Conservation (phyloP, 345 rosid genomes). For the Passiflora organensis region DNA sequence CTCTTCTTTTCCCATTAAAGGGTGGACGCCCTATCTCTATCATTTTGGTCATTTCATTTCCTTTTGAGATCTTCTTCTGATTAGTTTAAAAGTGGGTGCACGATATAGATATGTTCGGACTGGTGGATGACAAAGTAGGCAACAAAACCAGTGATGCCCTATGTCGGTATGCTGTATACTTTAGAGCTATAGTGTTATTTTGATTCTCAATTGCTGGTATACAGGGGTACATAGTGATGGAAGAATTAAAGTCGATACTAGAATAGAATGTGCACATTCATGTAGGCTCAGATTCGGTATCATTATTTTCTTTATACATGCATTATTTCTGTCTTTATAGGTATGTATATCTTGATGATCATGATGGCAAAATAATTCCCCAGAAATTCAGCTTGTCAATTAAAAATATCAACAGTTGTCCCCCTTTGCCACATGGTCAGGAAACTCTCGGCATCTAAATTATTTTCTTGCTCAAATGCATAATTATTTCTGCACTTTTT, state of each 20-base stretch:
- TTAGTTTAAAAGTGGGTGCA: neutral
- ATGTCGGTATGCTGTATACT: neutral
- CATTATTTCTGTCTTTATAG: neutral
- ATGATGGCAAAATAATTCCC: conserved; percentile 1
- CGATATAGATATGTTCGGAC: neutral
- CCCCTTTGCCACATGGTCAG: conserved; percentile 6
- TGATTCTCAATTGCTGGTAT: neutral
- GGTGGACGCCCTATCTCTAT: neutral
- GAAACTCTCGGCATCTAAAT: neutral
- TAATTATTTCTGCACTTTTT: conserved; percentile 3
- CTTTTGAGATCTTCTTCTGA: conserved; percentile 2
- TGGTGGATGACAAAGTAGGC: neutral
- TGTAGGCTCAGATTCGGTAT: conserved; percentile 11
- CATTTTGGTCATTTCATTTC: conserved; percentile 3
- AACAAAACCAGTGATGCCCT: neutral
- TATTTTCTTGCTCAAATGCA: neutral
- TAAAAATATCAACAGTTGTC: conserved; percentile 17
- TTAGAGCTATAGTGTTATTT: neutral
- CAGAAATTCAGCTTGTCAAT: neutral
- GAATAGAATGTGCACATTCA: conserved; percentile 5
- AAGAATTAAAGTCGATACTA: neutral
- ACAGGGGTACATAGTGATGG: neutral
- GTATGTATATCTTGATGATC: no score
- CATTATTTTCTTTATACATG: neutral
- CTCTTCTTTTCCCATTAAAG: neutral